These are phyloP conservation scores for Globisporangium megalacanthum DNA, from an alignment of 352 stramenopile species.

Conservation along the genomic window DNA sequence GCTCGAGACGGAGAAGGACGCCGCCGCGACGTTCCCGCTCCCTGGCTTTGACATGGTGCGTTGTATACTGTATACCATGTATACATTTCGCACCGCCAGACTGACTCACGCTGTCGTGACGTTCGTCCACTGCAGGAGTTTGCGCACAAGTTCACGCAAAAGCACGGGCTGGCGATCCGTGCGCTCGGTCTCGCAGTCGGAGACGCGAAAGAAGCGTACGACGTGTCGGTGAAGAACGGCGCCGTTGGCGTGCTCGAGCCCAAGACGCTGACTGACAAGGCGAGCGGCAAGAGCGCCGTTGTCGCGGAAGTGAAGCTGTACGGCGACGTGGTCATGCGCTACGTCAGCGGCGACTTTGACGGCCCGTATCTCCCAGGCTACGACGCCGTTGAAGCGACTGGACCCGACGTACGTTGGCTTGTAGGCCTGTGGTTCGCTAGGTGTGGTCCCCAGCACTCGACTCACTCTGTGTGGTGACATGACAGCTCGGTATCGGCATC, in stretches of 20 bases:
- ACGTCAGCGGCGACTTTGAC: slow-evolving; percentile 69
- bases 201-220: slow-evolving; percentile 72
- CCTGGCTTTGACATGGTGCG: slow-evolving; percentile 52
- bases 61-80: neutral
- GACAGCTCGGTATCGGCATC: slow-evolving; percentile 70
- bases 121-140: slow-evolving; percentile 21
- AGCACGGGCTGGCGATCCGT: slow-evolving; percentile 76
- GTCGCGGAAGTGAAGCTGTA: slow-evolving; percentile 86
- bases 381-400: slow-evolving; percentile 30
- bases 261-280: slow-evolving; percentile 49
- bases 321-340: slow-evolving; percentile 86
- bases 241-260: slow-evolving; percentile 50
- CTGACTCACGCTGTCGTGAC: neutral
- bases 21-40: slow-evolving; percentile 38
- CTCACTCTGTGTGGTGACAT: slow-evolving; percentile 2
- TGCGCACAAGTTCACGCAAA: slow-evolving; percentile 74
- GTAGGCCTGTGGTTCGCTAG: neutral
- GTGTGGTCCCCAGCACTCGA: neutral
- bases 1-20: slow-evolving; percentile 54
- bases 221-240: slow-evolving; percentile 72
- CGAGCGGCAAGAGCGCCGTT: slow-evolving; percentile 41
- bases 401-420: slow-evolving; percentile 13
- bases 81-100: neutral
- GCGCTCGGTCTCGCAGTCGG: slow-evolving; percentile 79
- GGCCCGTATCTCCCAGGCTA: slow-evolving; percentile 81